A percentile compares a stretch with the other conserved stretches of the same genome.
phyloP scores from a whole-genome alignment of 2,329 filamentous ascomycete genomes.

The Trichoderma pleuroti region DNA sequence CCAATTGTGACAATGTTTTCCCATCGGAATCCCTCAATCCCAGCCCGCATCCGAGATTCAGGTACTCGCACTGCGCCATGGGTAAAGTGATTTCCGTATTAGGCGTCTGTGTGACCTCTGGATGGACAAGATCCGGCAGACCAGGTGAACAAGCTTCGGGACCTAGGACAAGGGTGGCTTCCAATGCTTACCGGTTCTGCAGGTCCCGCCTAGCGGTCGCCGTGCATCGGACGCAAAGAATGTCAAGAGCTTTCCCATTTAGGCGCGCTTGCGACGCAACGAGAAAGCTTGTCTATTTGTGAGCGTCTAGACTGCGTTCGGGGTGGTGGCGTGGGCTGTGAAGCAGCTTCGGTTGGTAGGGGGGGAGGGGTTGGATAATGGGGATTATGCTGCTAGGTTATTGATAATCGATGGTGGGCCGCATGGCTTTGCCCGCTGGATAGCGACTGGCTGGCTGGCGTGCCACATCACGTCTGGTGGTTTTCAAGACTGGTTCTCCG shows the following conservation, averaged over 20 bases:
- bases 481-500: neutral
- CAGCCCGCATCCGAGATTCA: constrained; percentile 1
- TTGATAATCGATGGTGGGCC: constrained; percentile 9
- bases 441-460: constrained; percentile 10
- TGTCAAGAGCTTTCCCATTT: constrained; percentile 34
- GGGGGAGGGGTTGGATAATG: neutral
- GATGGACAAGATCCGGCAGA: constrained; percentile 19
- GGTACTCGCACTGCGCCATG: constrained; percentile 19
- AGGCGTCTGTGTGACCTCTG: constrained; percentile 26
- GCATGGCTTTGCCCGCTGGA: constrained; percentile 9
- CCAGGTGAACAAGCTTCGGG: constrained; percentile 17
- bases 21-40: neutral
- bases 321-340: constrained; percentile 9
- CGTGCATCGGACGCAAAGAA: constrained; percentile 30
- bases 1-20: neutral
- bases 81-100: constrained; percentile 30
- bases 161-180: constrained; percentile 7
- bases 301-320: neutral
- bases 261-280: constrained; percentile 21
- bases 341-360: neutral
- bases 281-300: constrained; percentile 2
- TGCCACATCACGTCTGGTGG: constrained; percentile 10
- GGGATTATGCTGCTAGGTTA: neutral
- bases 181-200: constrained; percentile 18
- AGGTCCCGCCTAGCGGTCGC: constrained; percentile 21